These are phyloP conservation scores for Lactarius sanguifluus DNA, from an alignment of 768 basidiomycete genomes.

Conservation along the genomic window DNA sequence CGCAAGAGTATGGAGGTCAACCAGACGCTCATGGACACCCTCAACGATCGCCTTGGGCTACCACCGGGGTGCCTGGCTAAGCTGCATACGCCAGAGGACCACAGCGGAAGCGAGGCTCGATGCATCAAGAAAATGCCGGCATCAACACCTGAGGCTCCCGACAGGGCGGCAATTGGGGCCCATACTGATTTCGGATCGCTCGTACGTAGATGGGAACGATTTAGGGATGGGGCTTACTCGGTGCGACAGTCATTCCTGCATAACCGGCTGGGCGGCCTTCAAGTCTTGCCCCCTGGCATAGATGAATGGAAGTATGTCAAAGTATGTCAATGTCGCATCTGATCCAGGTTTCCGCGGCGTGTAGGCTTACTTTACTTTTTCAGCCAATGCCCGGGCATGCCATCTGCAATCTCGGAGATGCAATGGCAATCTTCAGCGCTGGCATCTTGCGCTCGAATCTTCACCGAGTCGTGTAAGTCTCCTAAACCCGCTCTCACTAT, in stretches of 20 bases:
- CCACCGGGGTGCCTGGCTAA: constrained; percentile 35
- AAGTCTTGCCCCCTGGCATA: constrained; percentile 3
- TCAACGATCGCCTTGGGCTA: constrained; percentile 38
- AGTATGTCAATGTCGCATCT: neutral
- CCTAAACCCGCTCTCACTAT: neutral
- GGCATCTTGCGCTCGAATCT: constrained; percentile 38
- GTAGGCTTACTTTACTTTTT: neutral
- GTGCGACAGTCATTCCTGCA: constrained; percentile 9
- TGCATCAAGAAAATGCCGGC: constrained; percentile 34
- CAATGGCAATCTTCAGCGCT: constrained; percentile 36
- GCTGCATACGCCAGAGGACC: constrained; percentile 35
- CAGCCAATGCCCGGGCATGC: constrained; percentile 37
- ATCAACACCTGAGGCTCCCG: constrained; percentile 33
- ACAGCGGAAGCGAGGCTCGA: constrained; percentile 38
- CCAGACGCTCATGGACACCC: constrained; percentile 34
- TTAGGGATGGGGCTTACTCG: neutral
- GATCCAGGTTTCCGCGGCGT: neutral
- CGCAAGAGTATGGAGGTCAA: constrained; percentile 36
- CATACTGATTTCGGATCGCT: constrained; percentile 42
- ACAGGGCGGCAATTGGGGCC: constrained; percentile 37
- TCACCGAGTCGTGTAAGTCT: constrained; percentile 35
- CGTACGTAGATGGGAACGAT: neutral
- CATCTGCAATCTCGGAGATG: constrained; percentile 39
- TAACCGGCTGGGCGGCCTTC: constrained; percentile 13
- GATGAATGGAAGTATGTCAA: constrained; percentile 17